These are phyloP conservation scores for Globisporangium cederbergense DNA, from an alignment of 352 stramenopile genomes.

Conservation along the genomic window DNA sequence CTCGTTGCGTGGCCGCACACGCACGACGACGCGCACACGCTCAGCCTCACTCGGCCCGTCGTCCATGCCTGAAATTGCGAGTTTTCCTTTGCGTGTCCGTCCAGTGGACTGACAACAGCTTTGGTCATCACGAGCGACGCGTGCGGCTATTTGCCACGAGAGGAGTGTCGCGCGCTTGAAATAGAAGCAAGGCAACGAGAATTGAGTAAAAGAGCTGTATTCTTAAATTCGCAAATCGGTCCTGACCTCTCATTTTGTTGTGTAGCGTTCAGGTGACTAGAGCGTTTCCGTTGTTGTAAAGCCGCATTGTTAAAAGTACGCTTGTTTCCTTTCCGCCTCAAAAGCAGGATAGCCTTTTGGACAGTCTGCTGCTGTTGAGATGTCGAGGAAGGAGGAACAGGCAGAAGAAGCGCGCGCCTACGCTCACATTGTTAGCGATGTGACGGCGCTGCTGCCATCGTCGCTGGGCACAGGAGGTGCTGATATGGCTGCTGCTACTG, in stretches of 20 bases:
- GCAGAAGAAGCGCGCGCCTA: background rate
- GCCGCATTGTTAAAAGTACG: no score
- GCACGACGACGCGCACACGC: constrained; percentile 73
- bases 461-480: background rate
- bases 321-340: no score
- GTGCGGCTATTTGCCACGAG: no score
- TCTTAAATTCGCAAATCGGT: no score
- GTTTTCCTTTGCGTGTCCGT: background rate
- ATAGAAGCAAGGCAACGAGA: no score
- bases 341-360: no score
- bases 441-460: no score
- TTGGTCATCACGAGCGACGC: background rate
- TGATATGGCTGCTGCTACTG: background rate
- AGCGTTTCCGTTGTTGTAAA: no score
- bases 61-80: constrained; percentile 19
- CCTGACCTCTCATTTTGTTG: no score
- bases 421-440: background rate
- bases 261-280: no score
- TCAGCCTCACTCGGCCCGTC: constrained; percentile 37
- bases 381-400: background rate
- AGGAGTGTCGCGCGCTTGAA: no score
- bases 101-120: background rate
- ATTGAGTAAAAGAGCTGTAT: no score
- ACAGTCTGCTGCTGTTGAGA: background rate
- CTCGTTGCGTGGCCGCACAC: constrained; percentile 74